These are phyloP conservation scores for Coniella vitis DNA, from an alignment of 2,329 filamentous ascomycete genomes.

Conservation along the genomic window DNA sequence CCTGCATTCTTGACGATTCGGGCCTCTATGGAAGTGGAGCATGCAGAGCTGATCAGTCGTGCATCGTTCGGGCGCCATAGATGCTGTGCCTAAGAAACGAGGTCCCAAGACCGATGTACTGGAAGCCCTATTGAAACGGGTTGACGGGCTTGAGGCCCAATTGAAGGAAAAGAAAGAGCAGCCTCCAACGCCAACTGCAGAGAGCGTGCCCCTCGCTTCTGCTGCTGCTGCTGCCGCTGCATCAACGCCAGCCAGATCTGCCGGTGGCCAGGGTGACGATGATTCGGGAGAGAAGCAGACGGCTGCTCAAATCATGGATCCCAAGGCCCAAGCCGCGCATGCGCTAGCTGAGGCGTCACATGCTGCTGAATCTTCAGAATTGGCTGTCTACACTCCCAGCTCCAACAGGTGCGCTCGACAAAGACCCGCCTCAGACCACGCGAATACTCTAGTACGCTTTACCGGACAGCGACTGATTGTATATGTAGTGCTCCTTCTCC, in stretches of 20 bases:
- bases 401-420: constrained; percentile 27
- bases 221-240: constrained; percentile 18
- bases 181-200: constrained; percentile 20
- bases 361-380: constrained; percentile 29
- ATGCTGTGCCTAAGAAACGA: constrained; percentile 83
- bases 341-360: constrained; percentile 30
- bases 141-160: constrained; percentile 76
- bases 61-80: constrained; percentile 34
- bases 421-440: background rate
- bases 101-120: constrained; percentile 86
- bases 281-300: constrained; percentile 16
- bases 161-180: constrained; percentile 56
- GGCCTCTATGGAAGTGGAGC: background rate
- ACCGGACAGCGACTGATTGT: constrained; percentile 1
- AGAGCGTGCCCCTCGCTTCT: constrained; percentile 21
- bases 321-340: constrained; percentile 35
- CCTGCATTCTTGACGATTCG: no score
- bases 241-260: constrained; percentile 11
- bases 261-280: constrained; percentile 16
- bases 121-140: constrained; percentile 75
- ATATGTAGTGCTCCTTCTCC: constrained; percentile 36
- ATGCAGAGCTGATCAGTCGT: constrained; percentile 6
- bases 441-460: no score
- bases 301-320: constrained; percentile 27
- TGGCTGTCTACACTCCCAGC: constrained; percentile 37